Percentiles rank a stretch among this genome's conserved stretches.
These are phyloP conservation scores for Coprinopsis sp. DNA, from an alignment of 768 basidiomycete genomes.

Conservation along the genomic window DNA sequence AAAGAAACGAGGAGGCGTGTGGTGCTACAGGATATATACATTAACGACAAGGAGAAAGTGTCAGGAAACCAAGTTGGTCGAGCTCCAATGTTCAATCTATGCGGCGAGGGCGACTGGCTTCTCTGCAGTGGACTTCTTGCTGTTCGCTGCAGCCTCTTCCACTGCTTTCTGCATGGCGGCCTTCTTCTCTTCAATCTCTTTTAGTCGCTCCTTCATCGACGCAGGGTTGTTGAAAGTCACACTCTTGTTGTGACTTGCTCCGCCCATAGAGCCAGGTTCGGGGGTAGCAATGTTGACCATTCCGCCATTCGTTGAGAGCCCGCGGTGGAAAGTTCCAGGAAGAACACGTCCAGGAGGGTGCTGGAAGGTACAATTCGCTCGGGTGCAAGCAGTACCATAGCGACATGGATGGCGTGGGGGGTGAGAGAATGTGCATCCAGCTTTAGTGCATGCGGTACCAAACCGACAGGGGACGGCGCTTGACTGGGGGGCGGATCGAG, in stretches of 20 bases:
- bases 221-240: constrained; percentile 61
- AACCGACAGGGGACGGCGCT: constrained; percentile 56
- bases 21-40: constrained; percentile 10
- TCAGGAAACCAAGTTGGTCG: not conserved
- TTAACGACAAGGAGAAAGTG: not conserved
- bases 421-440: constrained; percentile 65
- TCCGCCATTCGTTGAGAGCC: constrained; percentile 56
- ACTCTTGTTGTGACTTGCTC: constrained; percentile 61
- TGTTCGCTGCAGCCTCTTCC: constrained; percentile 56
- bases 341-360: constrained; percentile 86
- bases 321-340: constrained; percentile 77
- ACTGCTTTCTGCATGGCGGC: constrained; percentile 66
- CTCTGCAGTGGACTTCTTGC: constrained; percentile 58
- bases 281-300: constrained; percentile 59
- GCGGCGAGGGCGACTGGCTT: constrained; percentile 46
- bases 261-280: constrained; percentile 63
- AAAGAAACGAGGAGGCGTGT: not conserved
- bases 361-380: constrained; percentile 81
- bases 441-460: constrained; percentile 65
- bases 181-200: constrained; percentile 41
- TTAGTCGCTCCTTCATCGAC: constrained; percentile 45
- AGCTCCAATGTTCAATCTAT: constrained; percentile 14
- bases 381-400: constrained; percentile 83
- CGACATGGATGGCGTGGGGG: constrained; percentile 66
- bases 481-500: constrained; percentile 13